Conservation (phyloP, 2,329 filamentous ascomycete genomes). For the Neurospora sp. region DNA sequence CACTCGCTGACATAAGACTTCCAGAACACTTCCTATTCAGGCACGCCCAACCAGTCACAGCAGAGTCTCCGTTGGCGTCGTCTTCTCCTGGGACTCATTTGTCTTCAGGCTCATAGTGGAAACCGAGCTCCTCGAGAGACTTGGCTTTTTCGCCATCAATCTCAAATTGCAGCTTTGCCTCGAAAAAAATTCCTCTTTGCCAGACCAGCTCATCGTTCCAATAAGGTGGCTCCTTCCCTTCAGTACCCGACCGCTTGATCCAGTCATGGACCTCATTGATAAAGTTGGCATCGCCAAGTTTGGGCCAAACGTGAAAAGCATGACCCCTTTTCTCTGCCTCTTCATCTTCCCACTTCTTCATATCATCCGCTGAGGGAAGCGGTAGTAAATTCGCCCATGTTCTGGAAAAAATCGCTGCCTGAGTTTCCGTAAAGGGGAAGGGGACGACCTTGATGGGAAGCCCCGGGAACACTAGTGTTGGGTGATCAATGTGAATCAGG, state of each 20-base stretch:
- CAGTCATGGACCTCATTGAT: conserved; percentile 60
- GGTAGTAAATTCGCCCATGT: conserved; percentile 63
- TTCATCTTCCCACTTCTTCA: conserved; percentile 58
- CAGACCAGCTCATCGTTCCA: conserved; percentile 67
- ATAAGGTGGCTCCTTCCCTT: conserved; percentile 56
- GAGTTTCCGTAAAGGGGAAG: conserved; percentile 69
- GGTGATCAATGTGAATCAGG: conserved; percentile 63
- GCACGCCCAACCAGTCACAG: neutral
- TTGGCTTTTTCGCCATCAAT: conserved; percentile 52
- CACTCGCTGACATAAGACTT: neutral
- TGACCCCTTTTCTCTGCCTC: conserved; percentile 40
- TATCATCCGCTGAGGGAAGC: conserved; percentile 52
- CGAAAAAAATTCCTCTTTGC: conserved; percentile 56
- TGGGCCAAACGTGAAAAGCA: conserved; percentile 38
- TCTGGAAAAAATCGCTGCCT: conserved; percentile 66
- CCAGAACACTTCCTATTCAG: neutral
- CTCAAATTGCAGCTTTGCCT: conserved; percentile 65
- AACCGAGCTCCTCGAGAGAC: conserved; percentile 63
- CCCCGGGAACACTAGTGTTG: conserved; percentile 67
- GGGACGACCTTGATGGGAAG: conserved; percentile 81
- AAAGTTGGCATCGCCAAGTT: conserved; percentile 54
- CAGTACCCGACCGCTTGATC: conserved; percentile 38
- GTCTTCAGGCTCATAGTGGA: conserved; percentile 36
- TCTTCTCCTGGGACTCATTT: conserved; percentile 4
- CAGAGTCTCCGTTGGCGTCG: neutral